Evolutionary conservation across 352 stramenopile genomes (phyloP).

Genomic region (Blastocystis sp.): DNA sequence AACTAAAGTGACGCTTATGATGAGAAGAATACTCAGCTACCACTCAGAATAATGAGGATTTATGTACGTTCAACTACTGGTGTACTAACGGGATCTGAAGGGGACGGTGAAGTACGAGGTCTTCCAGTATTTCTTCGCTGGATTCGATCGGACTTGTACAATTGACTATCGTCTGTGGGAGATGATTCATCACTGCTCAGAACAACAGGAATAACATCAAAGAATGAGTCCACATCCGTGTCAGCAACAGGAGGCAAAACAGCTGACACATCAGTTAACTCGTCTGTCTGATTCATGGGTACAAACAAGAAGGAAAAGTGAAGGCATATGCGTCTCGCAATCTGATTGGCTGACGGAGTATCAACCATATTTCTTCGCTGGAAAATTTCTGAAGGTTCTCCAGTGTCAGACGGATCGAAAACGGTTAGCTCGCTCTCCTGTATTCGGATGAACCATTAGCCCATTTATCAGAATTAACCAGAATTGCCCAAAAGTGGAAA

Average conservation of each 20-base stretch:
- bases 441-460: neutral
- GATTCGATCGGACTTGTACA: neutral
- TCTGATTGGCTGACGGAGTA: neutral
- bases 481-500: neutral
- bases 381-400: no score
- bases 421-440: no score
- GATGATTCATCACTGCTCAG: neutral
- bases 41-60: neutral
- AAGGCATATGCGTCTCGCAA: neutral
- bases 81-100: neutral
- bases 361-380: neutral
- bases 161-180: neutral
- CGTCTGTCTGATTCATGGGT: neutral
- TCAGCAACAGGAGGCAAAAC: neutral
- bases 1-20: neutral
- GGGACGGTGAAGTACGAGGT: neutral
- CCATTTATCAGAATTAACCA: neutral
- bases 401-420: no score
- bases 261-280: neutral
- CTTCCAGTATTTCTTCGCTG: neutral
- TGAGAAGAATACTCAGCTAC: neutral
- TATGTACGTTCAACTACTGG: neutral
- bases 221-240: conserved; percentile 5
- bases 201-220: neutral
- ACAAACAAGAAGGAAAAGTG: neutral